Percentiles rank a stretch among this genome's conserved stretches.
Evolutionary conservation across 345 rosid species (phyloP).

Genomic region (Abelmoschus esculentus): DNA sequence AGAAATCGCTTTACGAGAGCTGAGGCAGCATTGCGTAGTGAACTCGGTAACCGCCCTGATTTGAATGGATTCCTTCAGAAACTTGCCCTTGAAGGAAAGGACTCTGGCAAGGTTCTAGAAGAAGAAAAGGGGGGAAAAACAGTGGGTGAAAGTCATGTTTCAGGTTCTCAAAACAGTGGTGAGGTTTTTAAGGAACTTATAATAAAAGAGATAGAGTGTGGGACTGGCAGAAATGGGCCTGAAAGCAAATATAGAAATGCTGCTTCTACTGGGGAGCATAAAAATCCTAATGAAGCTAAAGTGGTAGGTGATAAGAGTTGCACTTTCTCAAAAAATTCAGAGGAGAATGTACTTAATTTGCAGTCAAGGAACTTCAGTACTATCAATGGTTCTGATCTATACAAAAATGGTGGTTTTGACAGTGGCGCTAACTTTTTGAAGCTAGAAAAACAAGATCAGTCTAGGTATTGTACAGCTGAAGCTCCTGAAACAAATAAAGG

Average conservation of each 20-base stretch:
- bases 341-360: conserved; percentile 44
- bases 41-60: conserved; percentile 63
- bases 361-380: conserved; percentile 48
- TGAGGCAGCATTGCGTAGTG: conserved; percentile 90
- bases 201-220: conserved; percentile 80
- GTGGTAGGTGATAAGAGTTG: conserved; percentile 39
- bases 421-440: conserved; percentile 27
- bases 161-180: conserved; percentile 34
- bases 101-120: conserved; percentile 25
- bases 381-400: conserved; percentile 38
- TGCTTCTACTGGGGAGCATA: conserved; percentile 37
- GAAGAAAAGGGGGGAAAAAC: conserved; percentile 33
- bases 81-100: conserved; percentile 49
- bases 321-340: conserved; percentile 45
- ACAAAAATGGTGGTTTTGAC: conserved; percentile 29
- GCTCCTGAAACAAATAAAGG: conserved; percentile 34
- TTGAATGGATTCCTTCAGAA: conserved; percentile 68
- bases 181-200: conserved; percentile 71
- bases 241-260: conserved; percentile 54
- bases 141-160: conserved; percentile 22
- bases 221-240: conserved; percentile 53
- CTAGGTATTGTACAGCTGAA: conserved; percentile 24
- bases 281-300: conserved; percentile 36
- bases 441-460: conserved; percentile 28
- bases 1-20: conserved; percentile 75